Base-by-base conservation (phyloP, 139 green algal genomes). In the Astrephomene gubernaculifera region DNA sequence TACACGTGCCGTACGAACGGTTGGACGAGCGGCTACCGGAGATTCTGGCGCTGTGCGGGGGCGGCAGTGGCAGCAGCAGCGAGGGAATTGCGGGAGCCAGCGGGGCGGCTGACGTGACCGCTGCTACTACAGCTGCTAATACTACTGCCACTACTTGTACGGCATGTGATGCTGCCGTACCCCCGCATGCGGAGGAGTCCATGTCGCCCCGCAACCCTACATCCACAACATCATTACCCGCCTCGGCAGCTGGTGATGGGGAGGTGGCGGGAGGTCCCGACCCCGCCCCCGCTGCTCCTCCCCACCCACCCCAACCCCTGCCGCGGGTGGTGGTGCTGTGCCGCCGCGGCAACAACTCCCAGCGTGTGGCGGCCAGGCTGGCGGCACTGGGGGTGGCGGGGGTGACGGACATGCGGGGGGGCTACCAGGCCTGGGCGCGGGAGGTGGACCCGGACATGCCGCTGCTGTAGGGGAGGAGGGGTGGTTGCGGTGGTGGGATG, bases 311-410 rank as follows among this genome's bases (percentile, higher is more conserved):
- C n/a, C n/a, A n/a, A n/a, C n/a, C n/a, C 45, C 38, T 21, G 41
- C 57, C 79, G 45, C 43, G 53, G 25, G 79, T 99, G 43, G 89
- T 94, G 54, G 97, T 99, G 45, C 82, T 99, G 70, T 99, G 97
- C 88, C 87, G 96, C 21, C 88, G 96, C 1, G 97, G 97, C 33
- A 99, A 99, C 87, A 95, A 99, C 91, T 99, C 97, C 10, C 97
- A 99, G 87, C 64, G 93, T 36, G 95, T 93, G 14, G 94, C 97
- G 67, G 70, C 90, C 10, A n/a, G 43, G 83, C 88, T 99, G 68
- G 85, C 84, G 24, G 41, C 89, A 70, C 29, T 80, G 72, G 97
- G 95, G 7, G 57, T 98, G 3, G 27, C 1, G 1, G 39, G 87
- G 10, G 96, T 83, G 9, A 68, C 95, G 19, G 96, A 99, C 82